Evolutionary conservation across 805 yeast genomes (phyloP).

Genomic region (Sungouiella thailandica): DNA sequence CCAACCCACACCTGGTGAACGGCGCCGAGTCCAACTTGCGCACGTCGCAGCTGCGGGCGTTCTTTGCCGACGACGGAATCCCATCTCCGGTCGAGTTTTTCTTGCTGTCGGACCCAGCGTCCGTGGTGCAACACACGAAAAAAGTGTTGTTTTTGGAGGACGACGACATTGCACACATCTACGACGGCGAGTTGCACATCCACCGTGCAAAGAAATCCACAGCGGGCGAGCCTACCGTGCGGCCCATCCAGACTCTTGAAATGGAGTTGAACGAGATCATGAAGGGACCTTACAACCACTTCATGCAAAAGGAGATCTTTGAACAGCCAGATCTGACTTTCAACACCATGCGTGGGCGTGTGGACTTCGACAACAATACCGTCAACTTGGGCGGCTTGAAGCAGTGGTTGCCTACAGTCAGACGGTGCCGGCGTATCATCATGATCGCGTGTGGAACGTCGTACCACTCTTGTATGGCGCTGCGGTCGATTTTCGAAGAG

Average conservation of each 20-base stretch:
- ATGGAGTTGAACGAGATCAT: constrained; percentile 95
- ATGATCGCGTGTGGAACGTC: constrained; percentile 99
- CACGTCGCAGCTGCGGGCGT: constrained; percentile 94
- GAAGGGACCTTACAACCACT: constrained; percentile 95
- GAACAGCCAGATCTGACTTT: constrained; percentile 98
- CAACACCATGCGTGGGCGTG: constrained; percentile 99
- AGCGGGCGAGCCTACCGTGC: constrained; percentile 84
- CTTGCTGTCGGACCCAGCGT: constrained; percentile 94
- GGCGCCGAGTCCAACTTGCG: constrained; percentile 56
- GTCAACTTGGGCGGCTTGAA: constrained; percentile 89
- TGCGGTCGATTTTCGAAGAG: constrained; percentile 94
- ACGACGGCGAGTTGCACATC: constrained; percentile 96
- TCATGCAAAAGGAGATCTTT: constrained; percentile 97
- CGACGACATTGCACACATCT: constrained; percentile 97
- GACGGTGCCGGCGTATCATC: constrained; percentile 90
- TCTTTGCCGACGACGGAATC: constrained; percentile 85
- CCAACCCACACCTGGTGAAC: constrained; percentile 41
- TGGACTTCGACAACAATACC: constrained; percentile 75
- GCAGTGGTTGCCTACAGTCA: constrained; percentile 76
- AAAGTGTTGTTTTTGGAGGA: constrained; percentile 95
- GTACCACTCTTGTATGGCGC: constrained; percentile 96
- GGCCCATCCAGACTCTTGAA: constrained; percentile 95
- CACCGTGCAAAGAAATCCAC: constrained; percentile 85
- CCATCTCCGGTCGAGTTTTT: constrained; percentile 95
- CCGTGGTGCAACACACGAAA: constrained; percentile 94